Evolutionary conservation across 192 early-diverging fungal genomes (phyloP).

Genomic region (Coemansia reversa): DNA sequence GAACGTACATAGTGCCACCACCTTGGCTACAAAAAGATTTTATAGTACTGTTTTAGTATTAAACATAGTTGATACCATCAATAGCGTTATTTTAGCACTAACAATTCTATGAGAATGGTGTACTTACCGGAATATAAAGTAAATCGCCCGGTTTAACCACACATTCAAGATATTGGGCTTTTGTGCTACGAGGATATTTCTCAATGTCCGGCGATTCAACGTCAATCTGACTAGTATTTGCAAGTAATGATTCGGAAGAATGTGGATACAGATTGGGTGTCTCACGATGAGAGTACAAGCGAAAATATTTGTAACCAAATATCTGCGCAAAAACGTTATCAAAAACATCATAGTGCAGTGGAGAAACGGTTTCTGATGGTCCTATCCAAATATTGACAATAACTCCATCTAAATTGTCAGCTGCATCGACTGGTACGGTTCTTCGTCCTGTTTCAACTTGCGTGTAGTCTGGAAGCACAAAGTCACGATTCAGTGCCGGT

Average conservation of each 20-base stretch:
- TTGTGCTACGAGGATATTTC: constrained; percentile 57
- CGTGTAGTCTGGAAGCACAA: constrained; percentile 79
- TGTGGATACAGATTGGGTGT: constrained; percentile 64
- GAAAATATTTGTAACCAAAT: constrained; percentile 76
- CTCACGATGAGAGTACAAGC: constrained; percentile 67
- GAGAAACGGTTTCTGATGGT: constrained; percentile 76
- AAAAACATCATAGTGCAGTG: constrained; percentile 79
- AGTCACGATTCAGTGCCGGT: constrained; percentile 64
- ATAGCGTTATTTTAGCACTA: background rate
- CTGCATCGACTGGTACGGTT: background rate
- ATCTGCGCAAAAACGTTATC: constrained; percentile 86
- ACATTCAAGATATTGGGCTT: constrained; percentile 66
- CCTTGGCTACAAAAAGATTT: constrained; percentile 52
- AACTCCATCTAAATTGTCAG: constrained; percentile 27
- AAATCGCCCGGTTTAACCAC: constrained; percentile 74
- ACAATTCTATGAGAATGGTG: background rate
- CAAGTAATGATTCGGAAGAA: constrained; percentile 51
- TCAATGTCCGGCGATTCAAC: constrained; percentile 60
- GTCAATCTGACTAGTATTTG: constrained; percentile 79
- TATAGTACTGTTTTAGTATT: background rate
- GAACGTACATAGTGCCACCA: constrained; percentile 93
- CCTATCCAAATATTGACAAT: constrained; percentile 74
- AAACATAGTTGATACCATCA: no score
- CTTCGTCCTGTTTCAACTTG: constrained; percentile 50
- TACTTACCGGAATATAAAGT: constrained; percentile 81